Conservation (phyloP, 306 rosid genomes). For the Sicyos baderoa region DNA sequence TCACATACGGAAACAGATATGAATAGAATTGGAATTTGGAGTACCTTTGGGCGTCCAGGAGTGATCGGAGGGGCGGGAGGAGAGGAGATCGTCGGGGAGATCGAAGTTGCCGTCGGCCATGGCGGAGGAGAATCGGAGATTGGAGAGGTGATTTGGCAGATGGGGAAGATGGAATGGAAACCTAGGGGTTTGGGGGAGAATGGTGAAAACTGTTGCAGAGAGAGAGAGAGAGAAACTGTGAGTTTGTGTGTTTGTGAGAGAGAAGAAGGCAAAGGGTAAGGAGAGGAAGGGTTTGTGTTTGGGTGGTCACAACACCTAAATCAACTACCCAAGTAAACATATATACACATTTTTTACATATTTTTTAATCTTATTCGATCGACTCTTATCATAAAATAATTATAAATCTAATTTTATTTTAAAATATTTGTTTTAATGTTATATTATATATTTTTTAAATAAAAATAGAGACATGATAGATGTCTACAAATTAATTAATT, state of each 20-base stretch:
- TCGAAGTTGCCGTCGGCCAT: slow-evolving; percentile 53
- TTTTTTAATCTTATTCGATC: no score
- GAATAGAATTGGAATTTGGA: background rate
- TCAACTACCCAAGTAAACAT: slow-evolving; percentile 29
- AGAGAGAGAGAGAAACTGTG: slow-evolving; percentile 7
- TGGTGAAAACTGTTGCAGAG: slow-evolving; percentile 21
- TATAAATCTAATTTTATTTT: no score
- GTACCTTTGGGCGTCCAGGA: slow-evolving; percentile 42
- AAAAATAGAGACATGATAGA: no score
- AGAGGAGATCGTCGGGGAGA: slow-evolving; percentile 46
- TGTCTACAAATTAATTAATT: no score
- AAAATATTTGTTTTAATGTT: no score
- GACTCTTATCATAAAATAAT: no score
- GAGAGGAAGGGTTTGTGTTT: slow-evolving; percentile 17
- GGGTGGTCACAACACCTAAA: slow-evolving; percentile 43
- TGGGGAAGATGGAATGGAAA: slow-evolving; percentile 27
- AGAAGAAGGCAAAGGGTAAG: slow-evolving; percentile 26
- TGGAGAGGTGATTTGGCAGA: background rate
- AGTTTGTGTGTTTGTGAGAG: slow-evolving; percentile 20
- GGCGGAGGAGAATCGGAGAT: background rate
- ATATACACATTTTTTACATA: no score
- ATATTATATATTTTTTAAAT: no score
- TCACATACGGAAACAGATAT: background rate
- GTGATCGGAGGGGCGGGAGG: slow-evolving; percentile 40
- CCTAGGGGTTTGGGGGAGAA: slow-evolving; percentile 34